phyloP scores from a whole-genome alignment of 192 early-diverging fungal genomes.

The Coemansia reversa region DNA sequence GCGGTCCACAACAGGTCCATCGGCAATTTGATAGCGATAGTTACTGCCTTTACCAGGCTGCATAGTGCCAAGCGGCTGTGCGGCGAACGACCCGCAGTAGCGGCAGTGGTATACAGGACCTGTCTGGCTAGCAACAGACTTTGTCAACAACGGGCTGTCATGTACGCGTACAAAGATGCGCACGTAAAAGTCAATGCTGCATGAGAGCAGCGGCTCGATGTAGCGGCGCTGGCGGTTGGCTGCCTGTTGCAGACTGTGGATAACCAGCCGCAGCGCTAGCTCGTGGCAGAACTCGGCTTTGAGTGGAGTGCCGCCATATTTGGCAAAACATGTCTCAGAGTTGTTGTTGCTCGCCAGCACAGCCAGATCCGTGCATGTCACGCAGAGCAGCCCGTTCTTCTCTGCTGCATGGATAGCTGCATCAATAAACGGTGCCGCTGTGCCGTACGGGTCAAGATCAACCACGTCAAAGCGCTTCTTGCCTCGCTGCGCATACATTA shows the following conservation, averaged over 20 bases:
- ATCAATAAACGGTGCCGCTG: constrained; percentile 93
- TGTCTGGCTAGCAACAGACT: constrained; percentile 79
- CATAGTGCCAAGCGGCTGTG: constrained; percentile 73
- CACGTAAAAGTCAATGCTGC: constrained; percentile 98
- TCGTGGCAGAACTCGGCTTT: constrained; percentile 92
- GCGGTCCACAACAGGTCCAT: constrained; percentile 60
- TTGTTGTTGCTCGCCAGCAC: constrained; percentile 88
- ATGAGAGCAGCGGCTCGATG: constrained; percentile 86
- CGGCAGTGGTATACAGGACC: constrained; percentile 81
- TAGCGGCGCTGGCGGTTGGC: constrained; percentile 81
- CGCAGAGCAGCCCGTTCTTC: constrained; percentile 88
- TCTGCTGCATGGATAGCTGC: constrained; percentile 91
- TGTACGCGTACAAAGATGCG: constrained; percentile 93
- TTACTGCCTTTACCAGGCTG: constrained; percentile 55
- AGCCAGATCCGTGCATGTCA: constrained; percentile 98
- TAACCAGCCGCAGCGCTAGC: constrained; percentile 87
- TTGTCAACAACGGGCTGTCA: constrained; percentile 69
- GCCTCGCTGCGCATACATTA: constrained; percentile 68
- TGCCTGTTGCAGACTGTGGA: constrained; percentile 78
- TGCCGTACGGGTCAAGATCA: constrained; percentile 96
- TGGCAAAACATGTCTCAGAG: constrained; percentile 85
- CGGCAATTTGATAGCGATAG: constrained; percentile 61
- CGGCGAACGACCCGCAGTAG: constrained; percentile 73
- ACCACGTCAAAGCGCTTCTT: constrained; percentile 77
- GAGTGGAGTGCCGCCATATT: constrained; percentile 91